phyloP scores from a whole-genome alignment of 2,329 filamentous ascomycete species.

The Cladosporium sphaerospermum region DNA sequence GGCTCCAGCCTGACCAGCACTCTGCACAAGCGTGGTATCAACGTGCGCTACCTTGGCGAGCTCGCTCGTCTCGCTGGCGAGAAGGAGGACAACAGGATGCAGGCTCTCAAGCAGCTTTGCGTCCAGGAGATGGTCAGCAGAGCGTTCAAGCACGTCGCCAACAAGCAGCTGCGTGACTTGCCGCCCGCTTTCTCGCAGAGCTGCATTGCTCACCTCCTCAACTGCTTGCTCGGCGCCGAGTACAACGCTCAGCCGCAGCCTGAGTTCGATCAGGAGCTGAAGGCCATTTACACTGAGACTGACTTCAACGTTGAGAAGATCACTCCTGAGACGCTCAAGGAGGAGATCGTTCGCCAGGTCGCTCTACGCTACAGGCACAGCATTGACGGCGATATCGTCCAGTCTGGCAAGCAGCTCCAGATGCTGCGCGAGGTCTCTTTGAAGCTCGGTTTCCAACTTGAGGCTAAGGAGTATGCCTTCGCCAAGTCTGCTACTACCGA shows the following conservation, averaged over 20 bases:
- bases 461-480: conserved; percentile 71
- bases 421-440: conserved; percentile 82
- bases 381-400: conserved; percentile 62
- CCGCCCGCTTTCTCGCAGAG: conserved; percentile 73
- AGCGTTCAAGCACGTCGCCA: conserved; percentile 87
- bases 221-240: conserved; percentile 77
- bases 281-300: conserved; percentile 69
- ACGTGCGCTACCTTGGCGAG: conserved; percentile 89
- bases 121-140: conserved; percentile 92
- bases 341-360: conserved; percentile 66
- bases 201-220: conserved; percentile 80
- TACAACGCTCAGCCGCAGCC: conserved; percentile 72
- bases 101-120: conserved; percentile 69
- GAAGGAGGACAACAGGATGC: conserved; percentile 63
- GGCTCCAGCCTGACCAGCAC: conserved; percentile 83
- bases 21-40: conserved; percentile 94
- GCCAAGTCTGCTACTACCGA: conserved; percentile 33
- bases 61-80: conserved; percentile 58
- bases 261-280: conserved; percentile 69
- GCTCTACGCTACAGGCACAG: conserved; percentile 69
- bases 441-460: conserved; percentile 84
- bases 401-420: conserved; percentile 66
- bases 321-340: conserved; percentile 64
- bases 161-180: conserved; percentile 70
- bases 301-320: conserved; percentile 76